Conservation (phyloP, 768 basidiomycete species). For the Phlegmacium glaucopus region DNA sequence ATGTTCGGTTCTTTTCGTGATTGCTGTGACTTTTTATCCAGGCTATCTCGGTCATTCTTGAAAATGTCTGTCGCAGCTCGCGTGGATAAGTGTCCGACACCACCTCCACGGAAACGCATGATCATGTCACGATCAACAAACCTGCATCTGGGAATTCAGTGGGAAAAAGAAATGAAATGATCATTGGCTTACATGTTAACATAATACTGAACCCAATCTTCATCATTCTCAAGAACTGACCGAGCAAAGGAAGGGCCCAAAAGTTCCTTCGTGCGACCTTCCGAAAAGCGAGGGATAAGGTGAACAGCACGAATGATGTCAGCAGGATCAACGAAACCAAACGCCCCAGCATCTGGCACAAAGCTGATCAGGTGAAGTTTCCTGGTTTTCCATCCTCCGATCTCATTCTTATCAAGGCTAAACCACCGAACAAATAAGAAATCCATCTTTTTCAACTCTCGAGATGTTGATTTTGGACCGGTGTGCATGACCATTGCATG, state of each 20-base stretch:
- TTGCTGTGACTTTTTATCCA: not conserved
- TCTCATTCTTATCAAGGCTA: slow-evolving; percentile 4
- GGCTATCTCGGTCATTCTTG: not conserved
- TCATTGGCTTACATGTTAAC: slow-evolving; percentile 31
- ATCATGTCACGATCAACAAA: slow-evolving; percentile 18
- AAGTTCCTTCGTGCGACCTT: slow-evolving; percentile 12
- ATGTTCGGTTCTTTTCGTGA: not conserved
- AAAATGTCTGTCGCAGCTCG: not conserved
- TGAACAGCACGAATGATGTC: slow-evolving; percentile 37
- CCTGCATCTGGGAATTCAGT: not conserved
- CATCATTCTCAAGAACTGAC: slow-evolving; percentile 7
- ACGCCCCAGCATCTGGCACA: slow-evolving; percentile 28
- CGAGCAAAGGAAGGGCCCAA: slow-evolving; percentile 5
- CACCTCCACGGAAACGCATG: slow-evolving; percentile 13
- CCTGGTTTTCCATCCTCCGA: slow-evolving; percentile 9
- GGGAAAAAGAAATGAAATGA: not conserved
- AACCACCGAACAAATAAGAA: slow-evolving; percentile 27
- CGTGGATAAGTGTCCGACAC: slow-evolving; percentile 11
- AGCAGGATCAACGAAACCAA: slow-evolving; percentile 45
- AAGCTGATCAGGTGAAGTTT: slow-evolving; percentile 28
- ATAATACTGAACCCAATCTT: slow-evolving; percentile 33
- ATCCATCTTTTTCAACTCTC: slow-evolving; percentile 14
- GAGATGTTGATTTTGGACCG: not conserved
- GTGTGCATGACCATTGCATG: slow-evolving; percentile 22
- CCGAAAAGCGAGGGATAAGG: slow-evolving; percentile 37